A percentile compares a stretch with the other conserved stretches of the same genome.
These are phyloP conservation scores for Akebia trifoliata DNA, from an alignment of 164 flowering plant genomes.

Conservation along the genomic window DNA sequence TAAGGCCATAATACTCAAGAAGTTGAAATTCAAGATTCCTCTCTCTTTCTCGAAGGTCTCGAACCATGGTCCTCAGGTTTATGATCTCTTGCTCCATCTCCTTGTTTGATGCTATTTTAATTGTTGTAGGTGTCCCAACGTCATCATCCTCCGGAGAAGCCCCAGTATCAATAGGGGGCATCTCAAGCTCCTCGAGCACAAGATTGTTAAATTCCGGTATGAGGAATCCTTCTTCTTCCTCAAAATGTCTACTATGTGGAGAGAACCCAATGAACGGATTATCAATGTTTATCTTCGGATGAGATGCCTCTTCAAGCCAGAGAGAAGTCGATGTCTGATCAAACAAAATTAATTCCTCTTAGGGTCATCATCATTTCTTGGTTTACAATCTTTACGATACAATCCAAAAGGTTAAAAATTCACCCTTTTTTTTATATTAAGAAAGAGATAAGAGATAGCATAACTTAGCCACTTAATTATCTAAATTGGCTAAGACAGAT, in stretches of 20 bases:
- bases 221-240: constrained; percentile 45
- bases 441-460: no score
- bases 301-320: constrained; percentile 30
- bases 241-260: constrained; percentile 33
- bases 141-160: constrained; percentile 32
- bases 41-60: constrained; percentile 68
- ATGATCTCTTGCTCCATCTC: constrained; percentile 54
- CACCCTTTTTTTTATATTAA: no score
- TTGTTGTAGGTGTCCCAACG: constrained; percentile 22
- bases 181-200: constrained; percentile 39
- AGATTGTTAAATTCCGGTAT: constrained; percentile 61
- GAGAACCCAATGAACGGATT: constrained; percentile 25
- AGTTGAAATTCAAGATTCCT: constrained; percentile 59
- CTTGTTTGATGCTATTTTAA: constrained; percentile 19
- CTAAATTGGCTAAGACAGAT: no score
- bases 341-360: background rate
- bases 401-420: no score
- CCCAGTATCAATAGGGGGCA: constrained; percentile 13
- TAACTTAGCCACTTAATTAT: no score
- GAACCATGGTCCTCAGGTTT: constrained; percentile 40
- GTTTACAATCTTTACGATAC: no score
- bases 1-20: constrained; percentile 85
- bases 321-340: background rate
- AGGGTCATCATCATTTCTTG: no score
- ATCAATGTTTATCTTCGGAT: constrained; percentile 15